phyloP scores from a whole-genome alignment of 176 grass and related monocot species.

The Avena sativa region DNA sequence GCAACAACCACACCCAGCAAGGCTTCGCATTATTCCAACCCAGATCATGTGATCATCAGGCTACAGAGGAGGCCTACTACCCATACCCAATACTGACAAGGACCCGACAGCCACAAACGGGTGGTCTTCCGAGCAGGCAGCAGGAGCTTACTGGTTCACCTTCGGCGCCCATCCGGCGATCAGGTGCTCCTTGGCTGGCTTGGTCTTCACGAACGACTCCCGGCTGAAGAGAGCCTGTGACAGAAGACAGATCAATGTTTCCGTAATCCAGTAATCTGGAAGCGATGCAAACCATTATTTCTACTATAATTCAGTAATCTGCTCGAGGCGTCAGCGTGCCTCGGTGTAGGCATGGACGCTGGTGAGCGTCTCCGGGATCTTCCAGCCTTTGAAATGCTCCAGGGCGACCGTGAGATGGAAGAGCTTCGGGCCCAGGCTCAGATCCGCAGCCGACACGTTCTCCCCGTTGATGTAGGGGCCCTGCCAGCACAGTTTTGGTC shows the following conservation, averaged over 20 bases:
- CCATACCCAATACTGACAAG: conserved; percentile 13
- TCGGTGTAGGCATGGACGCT: conserved; percentile 65
- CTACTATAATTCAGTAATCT: too few relatives aligned
- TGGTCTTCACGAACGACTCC: conserved; percentile 86
- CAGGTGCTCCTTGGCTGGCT: conserved; percentile 72
- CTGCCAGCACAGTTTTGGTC: conserved; percentile 34
- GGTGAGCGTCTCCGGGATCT: conserved; percentile 73
- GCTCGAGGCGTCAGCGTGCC: not conserved
- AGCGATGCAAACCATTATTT: not conserved
- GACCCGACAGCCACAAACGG: not conserved
- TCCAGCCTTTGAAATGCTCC: conserved; percentile 92
- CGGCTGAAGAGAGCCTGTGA: conserved; percentile 73
- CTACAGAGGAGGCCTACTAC: conserved; percentile 20
- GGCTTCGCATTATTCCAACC: conserved; percentile 42
- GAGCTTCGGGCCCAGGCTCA: conserved; percentile 82
- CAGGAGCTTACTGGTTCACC: conserved; percentile 44
- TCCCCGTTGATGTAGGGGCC: conserved; percentile 79
- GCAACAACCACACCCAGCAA: conserved; percentile 10
- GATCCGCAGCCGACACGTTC: conserved; percentile 64
- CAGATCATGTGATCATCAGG: conserved; percentile 8
- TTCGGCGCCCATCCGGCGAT: conserved; percentile 83
- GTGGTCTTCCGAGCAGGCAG: conserved; percentile 15
- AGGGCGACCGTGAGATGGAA: conserved; percentile 76
- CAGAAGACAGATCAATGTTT: not conserved
- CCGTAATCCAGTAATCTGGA: conserved; percentile 7